Evolutionary conservation across 2,329 filamentous ascomycete species (phyloP).

Genomic region (Epichloe glyceriae): DNA sequence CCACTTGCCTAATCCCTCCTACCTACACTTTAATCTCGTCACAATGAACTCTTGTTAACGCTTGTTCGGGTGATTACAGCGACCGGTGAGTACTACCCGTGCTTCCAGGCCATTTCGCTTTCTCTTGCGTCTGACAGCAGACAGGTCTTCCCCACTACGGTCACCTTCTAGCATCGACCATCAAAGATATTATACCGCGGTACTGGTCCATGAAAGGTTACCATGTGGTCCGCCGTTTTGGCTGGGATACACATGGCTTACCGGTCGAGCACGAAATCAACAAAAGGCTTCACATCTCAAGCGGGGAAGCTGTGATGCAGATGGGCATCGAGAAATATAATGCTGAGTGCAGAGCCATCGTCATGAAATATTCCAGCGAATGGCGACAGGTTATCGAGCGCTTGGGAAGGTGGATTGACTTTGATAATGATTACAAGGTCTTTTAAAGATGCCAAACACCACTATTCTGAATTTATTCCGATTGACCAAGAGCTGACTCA

Average conservation of each 20-base stretch:
- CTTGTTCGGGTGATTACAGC: neutral
- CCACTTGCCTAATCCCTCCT: neutral
- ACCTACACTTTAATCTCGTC: no score
- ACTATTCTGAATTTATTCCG: neutral
- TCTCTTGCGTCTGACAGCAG: neutral
- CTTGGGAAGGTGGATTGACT: slow-evolving; percentile 65
- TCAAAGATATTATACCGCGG: slow-evolving; percentile 82
- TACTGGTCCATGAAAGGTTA: slow-evolving; percentile 91
- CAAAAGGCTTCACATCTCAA: slow-evolving; percentile 74
- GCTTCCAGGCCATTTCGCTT: neutral
- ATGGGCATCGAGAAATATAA: slow-evolving; percentile 77
- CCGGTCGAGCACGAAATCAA: slow-evolving; percentile 70
- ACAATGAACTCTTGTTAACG: no score
- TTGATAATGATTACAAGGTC: slow-evolving; percentile 67
- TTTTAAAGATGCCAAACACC: neutral
- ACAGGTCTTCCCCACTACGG: slow-evolving; percentile 19
- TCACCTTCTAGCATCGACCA: slow-evolving; percentile 71
- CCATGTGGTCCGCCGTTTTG: slow-evolving; percentile 73
- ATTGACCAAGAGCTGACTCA: neutral
- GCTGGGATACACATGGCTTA: slow-evolving; percentile 52
- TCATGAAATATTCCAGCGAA: slow-evolving; percentile 70
- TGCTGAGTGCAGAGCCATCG: slow-evolving; percentile 70
- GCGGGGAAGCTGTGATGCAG: slow-evolving; percentile 66
- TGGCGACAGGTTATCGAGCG: slow-evolving; percentile 68
- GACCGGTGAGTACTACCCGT: slow-evolving; percentile 1